These are phyloP conservation scores for Hypoxylon sp. DNA, from an alignment of 2,329 filamentous ascomycete species.

Conservation along the genomic window DNA sequence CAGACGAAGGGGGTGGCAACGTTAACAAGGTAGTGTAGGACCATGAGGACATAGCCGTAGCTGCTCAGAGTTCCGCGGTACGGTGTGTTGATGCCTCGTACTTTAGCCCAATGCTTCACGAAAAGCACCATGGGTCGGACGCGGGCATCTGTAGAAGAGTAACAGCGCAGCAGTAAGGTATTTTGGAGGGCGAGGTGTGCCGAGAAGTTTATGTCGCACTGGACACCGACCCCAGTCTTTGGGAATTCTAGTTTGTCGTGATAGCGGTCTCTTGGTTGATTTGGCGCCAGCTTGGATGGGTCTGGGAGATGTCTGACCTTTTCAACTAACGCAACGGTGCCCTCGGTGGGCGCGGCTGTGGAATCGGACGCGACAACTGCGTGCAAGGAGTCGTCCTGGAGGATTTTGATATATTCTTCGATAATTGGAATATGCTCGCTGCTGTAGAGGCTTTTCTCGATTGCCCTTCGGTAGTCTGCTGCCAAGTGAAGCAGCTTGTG, in stretches of 20 bases:
- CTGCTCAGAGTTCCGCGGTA: conserved; percentile 87
- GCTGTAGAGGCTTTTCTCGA: conserved; percentile 58
- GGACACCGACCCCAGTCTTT: conserved; percentile 78
- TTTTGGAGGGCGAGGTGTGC: conserved; percentile 86
- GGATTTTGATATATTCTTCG: conserved; percentile 58
- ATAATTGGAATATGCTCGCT: conserved; percentile 49
- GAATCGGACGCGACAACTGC: conserved; percentile 39
- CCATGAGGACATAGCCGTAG: conserved; percentile 92
- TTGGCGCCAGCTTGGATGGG: conserved; percentile 58
- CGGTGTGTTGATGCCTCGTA: conserved; percentile 83
- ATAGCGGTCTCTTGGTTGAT: conserved; percentile 62
- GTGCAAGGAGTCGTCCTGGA: conserved; percentile 53
- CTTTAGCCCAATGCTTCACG: conserved; percentile 90
- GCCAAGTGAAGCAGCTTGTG: conserved; percentile 66
- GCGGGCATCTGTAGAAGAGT: conserved; percentile 79
- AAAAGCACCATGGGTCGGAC: conserved; percentile 83
- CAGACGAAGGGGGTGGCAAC: conserved; percentile 81
- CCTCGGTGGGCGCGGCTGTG: conserved; percentile 50
- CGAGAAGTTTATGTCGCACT: conserved; percentile 92
- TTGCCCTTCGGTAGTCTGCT: conserved; percentile 61
- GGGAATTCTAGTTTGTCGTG: conserved; percentile 77
- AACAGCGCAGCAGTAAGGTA: conserved; percentile 82
- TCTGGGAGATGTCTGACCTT: conserved; percentile 56
- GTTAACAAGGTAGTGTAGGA: conserved; percentile 89
- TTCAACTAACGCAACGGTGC: conserved; percentile 48